phyloP scores from a whole-genome alignment of 345 rosid genomes.

The Barbarea vulgaris region DNA sequence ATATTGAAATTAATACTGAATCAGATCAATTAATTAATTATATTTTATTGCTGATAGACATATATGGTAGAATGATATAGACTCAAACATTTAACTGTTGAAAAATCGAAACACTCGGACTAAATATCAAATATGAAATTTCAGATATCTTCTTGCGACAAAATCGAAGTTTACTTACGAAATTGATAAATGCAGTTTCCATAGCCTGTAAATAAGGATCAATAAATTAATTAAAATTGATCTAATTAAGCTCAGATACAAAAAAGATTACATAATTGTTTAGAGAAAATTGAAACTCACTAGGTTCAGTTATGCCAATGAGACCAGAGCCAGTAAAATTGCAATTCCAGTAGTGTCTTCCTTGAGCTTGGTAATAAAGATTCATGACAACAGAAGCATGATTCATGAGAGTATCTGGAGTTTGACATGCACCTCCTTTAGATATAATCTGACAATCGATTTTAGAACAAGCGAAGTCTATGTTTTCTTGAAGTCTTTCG shows the following conservation, averaged over 20 bases:
- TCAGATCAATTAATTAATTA: neutral
- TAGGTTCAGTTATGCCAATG: slow-evolving; percentile 27
- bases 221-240: neutral
- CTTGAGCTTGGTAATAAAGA: slow-evolving; percentile 28
- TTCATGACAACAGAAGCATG: slow-evolving; percentile 34
- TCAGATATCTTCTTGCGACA: neutral
- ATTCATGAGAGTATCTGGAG: neutral
- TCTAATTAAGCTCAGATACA: neutral
- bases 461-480: slow-evolving; percentile 7
- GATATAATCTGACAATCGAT: slow-evolving; percentile 4
- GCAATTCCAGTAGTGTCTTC: slow-evolving; percentile 22
- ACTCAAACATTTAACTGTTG: neutral
- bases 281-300: slow-evolving; percentile 6
- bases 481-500: neutral
- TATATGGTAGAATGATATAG: neutral
- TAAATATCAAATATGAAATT: neutral
- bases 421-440: slow-evolving; percentile 19
- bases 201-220: neutral
- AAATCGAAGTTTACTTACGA: slow-evolving; percentile 7
- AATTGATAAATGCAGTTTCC: slow-evolving; percentile 21
- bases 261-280: neutral
- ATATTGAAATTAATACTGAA: neutral
- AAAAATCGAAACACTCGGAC: neutral
- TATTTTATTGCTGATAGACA: slow-evolving; percentile 1
- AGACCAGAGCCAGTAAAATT: slow-evolving; percentile 21